Percentiles rank a stretch among this genome's conserved stretches.
Evolutionary conservation across 257 asterid genomes (phyloP).

Genomic region (Primulina eburnea): DNA sequence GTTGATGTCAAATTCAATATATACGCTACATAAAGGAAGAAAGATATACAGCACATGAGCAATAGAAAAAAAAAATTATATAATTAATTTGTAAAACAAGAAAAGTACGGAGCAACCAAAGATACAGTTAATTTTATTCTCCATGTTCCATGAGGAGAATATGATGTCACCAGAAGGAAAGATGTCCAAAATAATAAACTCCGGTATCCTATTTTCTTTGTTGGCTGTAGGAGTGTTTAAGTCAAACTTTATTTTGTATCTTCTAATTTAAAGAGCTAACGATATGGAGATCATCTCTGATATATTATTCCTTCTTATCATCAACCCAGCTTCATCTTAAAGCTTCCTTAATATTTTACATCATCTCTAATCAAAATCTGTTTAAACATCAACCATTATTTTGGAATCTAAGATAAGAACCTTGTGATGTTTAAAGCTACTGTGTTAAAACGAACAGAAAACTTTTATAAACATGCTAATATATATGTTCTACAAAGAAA

Average conservation of each 20-base stretch:
- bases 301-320: no score
- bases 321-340: neutral
- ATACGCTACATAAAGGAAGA: no score
- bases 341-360: slow-evolving; percentile 37
- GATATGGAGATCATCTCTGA: slow-evolving; percentile 30
- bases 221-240: slow-evolving; percentile 15
- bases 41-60: no score
- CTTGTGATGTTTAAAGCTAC: neutral
- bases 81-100: no score
- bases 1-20: no score
- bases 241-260: slow-evolving; percentile 24
- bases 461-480: slow-evolving; percentile 4
- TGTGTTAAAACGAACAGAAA: neutral
- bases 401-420: slow-evolving; percentile 9
- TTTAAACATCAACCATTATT: slow-evolving; percentile 18
- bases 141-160: slow-evolving; percentile 23
- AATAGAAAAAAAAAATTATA: no score
- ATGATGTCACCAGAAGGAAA: slow-evolving; percentile 10
- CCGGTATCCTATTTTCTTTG: slow-evolving; percentile 10
- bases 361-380: slow-evolving; percentile 26
- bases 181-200: slow-evolving; percentile 4
- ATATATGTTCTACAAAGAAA: neutral
- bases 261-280: no score
- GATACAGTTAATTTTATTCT: neutral
- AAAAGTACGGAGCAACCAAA: neutral